Evolutionary conservation across 78 protist species (phyloP), one percentile per base, ranked within the genome.

Genomic region (Pigoraptor vietnamica): DNA sequence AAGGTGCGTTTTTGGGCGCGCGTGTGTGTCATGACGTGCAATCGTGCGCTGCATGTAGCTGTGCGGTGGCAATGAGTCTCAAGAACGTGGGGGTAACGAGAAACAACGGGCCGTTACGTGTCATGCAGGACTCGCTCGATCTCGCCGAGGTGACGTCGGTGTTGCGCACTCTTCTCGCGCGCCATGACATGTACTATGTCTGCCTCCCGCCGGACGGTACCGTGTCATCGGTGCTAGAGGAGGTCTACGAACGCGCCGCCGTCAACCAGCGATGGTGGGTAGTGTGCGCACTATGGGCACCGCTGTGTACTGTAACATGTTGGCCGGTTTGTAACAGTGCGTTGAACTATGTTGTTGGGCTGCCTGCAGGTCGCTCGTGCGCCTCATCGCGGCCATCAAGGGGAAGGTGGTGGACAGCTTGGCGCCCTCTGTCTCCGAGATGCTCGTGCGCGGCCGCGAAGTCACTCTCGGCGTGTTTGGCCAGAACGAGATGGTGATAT

Each of bases 371-470:
- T 81, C 86, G 86, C 32, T 81, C 86, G 86, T 81, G 35, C 86
- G 86, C 2, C 86, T 23, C 6, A 81, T 81, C 38, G 86, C 86
- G 2, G 32, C 86, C 86, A 24, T 6, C 32, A 2, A 23, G 6
- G 34, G 38, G 34, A 24, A n/a, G 32, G 38, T 81, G 34, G 86
- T 81, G 9, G 92, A 90, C 86, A 79, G 87, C 33, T 90, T 90
- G 82, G 92, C 92, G 2, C 92, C 92, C 39, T 87, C 92, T 2
- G 24, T 90, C 32, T 56, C 92, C 32, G 92, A 90, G 23, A 90
- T 90, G 92, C 36, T 90, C n/a, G 86, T 90, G 29, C 92, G 89
- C 39, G 89, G 38, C n/a, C 2, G 2, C 39, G 89, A 35, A 2
- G 89, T 86, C 56, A 9, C 56, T 56, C 32, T 23, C 32, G 35